These are phyloP conservation scores for Phytophthora brassicae DNA, from an alignment of 352 stramenopile genomes.

Conservation along the genomic window DNA sequence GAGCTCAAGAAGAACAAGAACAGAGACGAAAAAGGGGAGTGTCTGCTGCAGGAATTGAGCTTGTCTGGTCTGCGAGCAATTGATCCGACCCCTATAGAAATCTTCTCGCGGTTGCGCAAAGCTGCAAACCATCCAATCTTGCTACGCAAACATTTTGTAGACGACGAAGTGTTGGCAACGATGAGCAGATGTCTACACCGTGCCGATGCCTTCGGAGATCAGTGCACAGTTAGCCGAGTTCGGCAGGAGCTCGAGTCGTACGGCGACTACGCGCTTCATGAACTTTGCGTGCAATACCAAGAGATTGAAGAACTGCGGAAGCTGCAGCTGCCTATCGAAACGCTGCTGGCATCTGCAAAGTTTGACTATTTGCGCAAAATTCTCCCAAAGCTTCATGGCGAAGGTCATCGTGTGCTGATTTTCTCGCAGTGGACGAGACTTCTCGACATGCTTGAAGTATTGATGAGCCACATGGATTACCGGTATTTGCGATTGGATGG, in stretches of 20 bases:
- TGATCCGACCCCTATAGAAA: conserved; percentile 53
- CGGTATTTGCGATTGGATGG: conserved; percentile 82
- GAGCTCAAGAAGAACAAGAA: conserved; percentile 58
- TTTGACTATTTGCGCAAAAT: conserved; percentile 90
- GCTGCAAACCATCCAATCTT: conserved; percentile 97
- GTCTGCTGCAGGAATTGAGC: conserved; percentile 48
- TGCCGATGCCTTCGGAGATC: conserved; percentile 82
- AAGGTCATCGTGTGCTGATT: conserved; percentile 95
- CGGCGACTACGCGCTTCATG: conserved; percentile 96
- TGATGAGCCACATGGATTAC: conserved; percentile 77
- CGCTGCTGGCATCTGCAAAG: conserved; percentile 93
- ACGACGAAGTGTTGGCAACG: conserved; percentile 70
- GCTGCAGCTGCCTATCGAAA: conserved; percentile 86
- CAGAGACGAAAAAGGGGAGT: conserved; percentile 46
- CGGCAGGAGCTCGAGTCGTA: conserved; percentile 92
- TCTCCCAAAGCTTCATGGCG: conserved; percentile 80
- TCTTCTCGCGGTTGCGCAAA: conserved; percentile 97
- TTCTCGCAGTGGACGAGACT: conserved; percentile 98
- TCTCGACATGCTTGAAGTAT: conserved; percentile 92
- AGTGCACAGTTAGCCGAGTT: conserved; percentile 85
- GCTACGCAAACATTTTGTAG: conserved; percentile 83
- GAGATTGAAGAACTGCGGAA: conserved; percentile 76
- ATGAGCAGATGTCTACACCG: conserved; percentile 84
- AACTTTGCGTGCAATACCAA: conserved; percentile 90
- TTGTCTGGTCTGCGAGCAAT: conserved; percentile 18